phyloP scores from a whole-genome alignment of 2,329 filamentous ascomycete species.

The Exophiala mesophila region DNA sequence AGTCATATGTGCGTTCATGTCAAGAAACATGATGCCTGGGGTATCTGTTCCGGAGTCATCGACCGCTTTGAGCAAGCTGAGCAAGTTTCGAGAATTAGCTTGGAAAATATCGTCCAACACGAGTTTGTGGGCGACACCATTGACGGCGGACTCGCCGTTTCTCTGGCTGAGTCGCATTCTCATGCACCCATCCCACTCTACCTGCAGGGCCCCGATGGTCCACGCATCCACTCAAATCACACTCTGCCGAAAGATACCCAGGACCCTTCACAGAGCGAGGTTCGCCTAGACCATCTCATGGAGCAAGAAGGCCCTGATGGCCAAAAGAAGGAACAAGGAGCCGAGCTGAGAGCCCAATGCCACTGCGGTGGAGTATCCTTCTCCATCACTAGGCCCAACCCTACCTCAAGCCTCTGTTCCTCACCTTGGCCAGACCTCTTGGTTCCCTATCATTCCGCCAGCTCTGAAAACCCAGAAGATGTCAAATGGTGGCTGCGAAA shows the following conservation, averaged over 20 bases:
- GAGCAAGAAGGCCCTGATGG: background rate
- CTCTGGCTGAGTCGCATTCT: constrained; percentile 27
- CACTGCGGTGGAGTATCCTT: constrained; percentile 50
- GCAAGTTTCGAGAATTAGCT: constrained; percentile 15
- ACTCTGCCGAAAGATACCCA: constrained; percentile 27
- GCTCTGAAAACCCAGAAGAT: constrained; percentile 42
- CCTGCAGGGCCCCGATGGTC: constrained; percentile 10
- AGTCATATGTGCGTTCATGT: constrained; percentile 30
- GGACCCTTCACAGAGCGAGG: background rate
- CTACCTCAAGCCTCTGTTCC: constrained; percentile 39
- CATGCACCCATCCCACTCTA: constrained; percentile 27
- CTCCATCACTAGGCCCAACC: constrained; percentile 53
- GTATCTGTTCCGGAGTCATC: constrained; percentile 23
- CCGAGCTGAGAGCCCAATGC: constrained; percentile 32
- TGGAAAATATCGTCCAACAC: constrained; percentile 24
- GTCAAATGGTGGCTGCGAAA: constrained; percentile 58
- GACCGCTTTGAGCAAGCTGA: constrained; percentile 8
- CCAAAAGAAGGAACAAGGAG: background rate
- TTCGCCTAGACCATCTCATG: background rate
- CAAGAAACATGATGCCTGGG: constrained; percentile 25
- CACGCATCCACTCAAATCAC: background rate
- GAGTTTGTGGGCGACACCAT: constrained; percentile 25
- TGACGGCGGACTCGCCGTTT: constrained; percentile 24
- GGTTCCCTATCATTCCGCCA: constrained; percentile 42
- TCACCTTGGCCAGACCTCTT: constrained; percentile 53